Percentiles rank a stretch among this genome's conserved stretches.
Conservation (phyloP, 768 basidiomycete genomes). For the Mycena filopes region DNA sequence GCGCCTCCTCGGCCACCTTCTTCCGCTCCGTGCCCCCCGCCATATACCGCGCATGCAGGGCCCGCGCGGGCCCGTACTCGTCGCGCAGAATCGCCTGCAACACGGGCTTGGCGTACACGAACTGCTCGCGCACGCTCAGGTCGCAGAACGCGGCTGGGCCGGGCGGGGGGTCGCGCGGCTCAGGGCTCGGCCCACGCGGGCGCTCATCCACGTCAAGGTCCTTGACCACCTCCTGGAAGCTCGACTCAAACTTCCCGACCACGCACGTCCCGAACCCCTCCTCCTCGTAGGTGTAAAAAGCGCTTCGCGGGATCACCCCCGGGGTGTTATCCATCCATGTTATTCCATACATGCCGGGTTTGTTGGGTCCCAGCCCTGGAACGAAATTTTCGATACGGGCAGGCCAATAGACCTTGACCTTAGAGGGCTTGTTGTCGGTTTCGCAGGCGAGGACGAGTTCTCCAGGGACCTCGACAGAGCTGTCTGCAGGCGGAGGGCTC, state of each 20-base stretch:
- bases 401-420: conserved; percentile 71
- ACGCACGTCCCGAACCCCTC: conserved; percentile 71
- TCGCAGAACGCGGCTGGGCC: conserved; percentile 53
- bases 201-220: conserved; percentile 46
- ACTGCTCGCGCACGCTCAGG: conserved; percentile 65
- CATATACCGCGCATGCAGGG: conserved; percentile 12
- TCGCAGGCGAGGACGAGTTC: conserved; percentile 71
- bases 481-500: conserved; percentile 59
- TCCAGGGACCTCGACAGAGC: conserved; percentile 68
- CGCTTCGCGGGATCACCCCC: conserved; percentile 54
- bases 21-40: conserved; percentile 4
- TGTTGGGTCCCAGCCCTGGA: conserved; percentile 48
- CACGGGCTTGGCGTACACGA: conserved; percentile 73
- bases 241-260: conserved; percentile 68
- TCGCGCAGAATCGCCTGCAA: conserved; percentile 68
- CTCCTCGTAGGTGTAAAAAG: conserved; percentile 69
- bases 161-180: conserved; percentile 56
- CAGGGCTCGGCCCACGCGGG: conserved; percentile 45
- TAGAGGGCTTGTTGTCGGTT: conserved; percentile 35
- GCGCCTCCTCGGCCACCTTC: conserved; percentile 5
- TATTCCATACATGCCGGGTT: conserved; percentile 58
- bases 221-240: conserved; percentile 50
- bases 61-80: conserved; percentile 61
- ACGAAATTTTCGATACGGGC: conserved; percentile 66
- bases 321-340: conserved; percentile 67